Conservation (phyloP, 2,329 filamentous ascomycete species). For the Zasmidium cellare region DNA sequence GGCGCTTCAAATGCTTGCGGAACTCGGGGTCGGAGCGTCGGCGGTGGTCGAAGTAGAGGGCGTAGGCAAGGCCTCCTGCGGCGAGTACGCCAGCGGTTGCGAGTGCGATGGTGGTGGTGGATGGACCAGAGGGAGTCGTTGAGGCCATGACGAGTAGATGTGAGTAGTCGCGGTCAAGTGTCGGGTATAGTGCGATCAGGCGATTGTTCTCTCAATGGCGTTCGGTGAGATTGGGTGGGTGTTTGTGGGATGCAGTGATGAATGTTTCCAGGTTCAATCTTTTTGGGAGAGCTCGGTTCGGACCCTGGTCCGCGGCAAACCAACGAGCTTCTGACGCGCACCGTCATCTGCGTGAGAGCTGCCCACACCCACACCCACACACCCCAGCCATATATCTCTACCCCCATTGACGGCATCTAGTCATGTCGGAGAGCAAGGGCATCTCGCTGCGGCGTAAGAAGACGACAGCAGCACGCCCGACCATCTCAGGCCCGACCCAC, state of each 20-base stretch:
- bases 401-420: not conserved
- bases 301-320: not conserved
- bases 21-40: conserved; percentile 64
- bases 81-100: conserved; percentile 60
- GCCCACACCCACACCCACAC: not conserved
- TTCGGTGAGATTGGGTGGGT: not conserved
- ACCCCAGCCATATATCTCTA: too few relatives aligned
- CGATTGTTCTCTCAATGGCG: not conserved
- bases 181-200: not conserved
- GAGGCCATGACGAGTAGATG: conserved; percentile 33
- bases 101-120: conserved; percentile 59
- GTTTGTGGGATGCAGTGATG: not conserved
- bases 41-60: conserved; percentile 66
- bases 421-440: conserved; percentile 53
- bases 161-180: not conserved
- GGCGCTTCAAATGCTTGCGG: conserved; percentile 66
- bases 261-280: not conserved
- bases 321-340: too few relatives aligned
- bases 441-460: conserved; percentile 64
- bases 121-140: conserved; percentile 42
- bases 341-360: not conserved
- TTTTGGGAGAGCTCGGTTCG: not conserved
- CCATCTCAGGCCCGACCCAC: conserved; percentile 60
- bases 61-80: conserved; percentile 63
- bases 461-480: conserved; percentile 53